Evolutionary conservation across 257 asterid genomes (phyloP), one percentile per base, ranked within the genome.

Genomic region (Solanum paucissectum): DNA sequence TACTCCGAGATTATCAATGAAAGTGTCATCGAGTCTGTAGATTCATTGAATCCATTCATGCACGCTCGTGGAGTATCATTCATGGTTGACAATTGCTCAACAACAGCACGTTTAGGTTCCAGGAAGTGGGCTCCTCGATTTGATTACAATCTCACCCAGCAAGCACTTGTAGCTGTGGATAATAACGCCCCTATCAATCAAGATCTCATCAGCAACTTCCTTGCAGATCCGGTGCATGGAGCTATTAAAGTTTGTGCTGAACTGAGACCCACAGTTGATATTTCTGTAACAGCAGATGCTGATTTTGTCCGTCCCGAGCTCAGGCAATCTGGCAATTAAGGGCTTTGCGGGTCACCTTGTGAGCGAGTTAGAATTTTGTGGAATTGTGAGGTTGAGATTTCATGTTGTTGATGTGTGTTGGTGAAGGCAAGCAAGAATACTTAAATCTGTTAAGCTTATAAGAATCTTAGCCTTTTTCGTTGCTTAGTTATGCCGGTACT

Each of bases 41-140:
- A 96, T 90, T 96, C 99, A 5, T 87, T 96, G 89, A 96, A 96
- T 71, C 98, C 98, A 2, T 96, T 96, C 92, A 96, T 96, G 99
- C 99, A 96, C 2, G 98, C 99, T 11, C 96, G 98, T 42, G 98
- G 99, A n/a, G 99, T 96, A 14, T 93, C 99, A 3, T 96, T 96
- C 91, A 96, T 96, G 99, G 99, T 96, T 2, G 99, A 96, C 89
- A 96, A 96, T 90, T 96, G 99, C 87, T 96, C 99, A 42, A 96
- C 99, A 18, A 96, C 99, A 14, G 99, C 98, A 14, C 91, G 98
- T 3, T 77, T 95, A 88, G 99, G 99, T 37, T 94, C 99, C 6
- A 94, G 98, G 92, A 96, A 96, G 89, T 96, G 99, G 98, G 98
- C 99, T 6, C 98, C 98, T 7, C 90, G 98, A 62, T 96, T 96